phyloP scores from a whole-genome alignment of 495 filamentous ascomycete species.

The Parathielavia appendiculata region DNA sequence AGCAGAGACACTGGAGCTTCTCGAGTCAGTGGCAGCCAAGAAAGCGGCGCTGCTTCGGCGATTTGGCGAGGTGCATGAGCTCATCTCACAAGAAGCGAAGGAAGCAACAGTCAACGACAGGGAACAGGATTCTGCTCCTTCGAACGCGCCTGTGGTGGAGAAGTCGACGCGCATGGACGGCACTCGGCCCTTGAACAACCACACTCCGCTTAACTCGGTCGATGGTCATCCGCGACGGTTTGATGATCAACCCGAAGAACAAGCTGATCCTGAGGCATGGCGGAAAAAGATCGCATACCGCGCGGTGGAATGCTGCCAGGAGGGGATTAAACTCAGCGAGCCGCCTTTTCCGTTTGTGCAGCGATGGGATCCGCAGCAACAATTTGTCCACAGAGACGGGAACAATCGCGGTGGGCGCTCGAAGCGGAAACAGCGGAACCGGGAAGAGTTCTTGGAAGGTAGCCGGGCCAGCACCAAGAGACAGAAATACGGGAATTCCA shows the following conservation, averaged over 20 bases:
- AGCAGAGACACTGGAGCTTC: neutral
- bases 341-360: conserved; percentile 90
- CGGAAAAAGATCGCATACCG: conserved; percentile 61
- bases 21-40: conserved; percentile 20
- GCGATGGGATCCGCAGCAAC: conserved; percentile 77
- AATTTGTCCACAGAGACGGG: conserved; percentile 33
- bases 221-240: conserved; percentile 10
- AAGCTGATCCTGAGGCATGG: conserved; percentile 55
- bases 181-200: neutral
- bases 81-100: neutral
- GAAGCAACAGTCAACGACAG: neutral
- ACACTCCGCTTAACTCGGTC: neutral
- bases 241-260: conserved; percentile 5
- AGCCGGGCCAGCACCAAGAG: conserved; percentile 41
- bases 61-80: conserved; percentile 1
- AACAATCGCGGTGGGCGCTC: conserved; percentile 35
- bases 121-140: no score
- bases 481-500: conserved; percentile 38
- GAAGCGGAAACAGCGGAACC: conserved; percentile 39
- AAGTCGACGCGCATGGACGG: conserved; percentile 35
- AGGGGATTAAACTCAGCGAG: conserved; percentile 65
- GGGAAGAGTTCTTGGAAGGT: conserved; percentile 33
- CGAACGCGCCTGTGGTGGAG: no score
- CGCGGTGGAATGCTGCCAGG: conserved; percentile 77
- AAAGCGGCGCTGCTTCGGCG: conserved; percentile 23